A percentile compares a stretch with the other conserved stretches of the same genome.
phyloP scores from a whole-genome alignment of 768 basidiomycete species.

The Kwoniella mangroviensis region DNA sequence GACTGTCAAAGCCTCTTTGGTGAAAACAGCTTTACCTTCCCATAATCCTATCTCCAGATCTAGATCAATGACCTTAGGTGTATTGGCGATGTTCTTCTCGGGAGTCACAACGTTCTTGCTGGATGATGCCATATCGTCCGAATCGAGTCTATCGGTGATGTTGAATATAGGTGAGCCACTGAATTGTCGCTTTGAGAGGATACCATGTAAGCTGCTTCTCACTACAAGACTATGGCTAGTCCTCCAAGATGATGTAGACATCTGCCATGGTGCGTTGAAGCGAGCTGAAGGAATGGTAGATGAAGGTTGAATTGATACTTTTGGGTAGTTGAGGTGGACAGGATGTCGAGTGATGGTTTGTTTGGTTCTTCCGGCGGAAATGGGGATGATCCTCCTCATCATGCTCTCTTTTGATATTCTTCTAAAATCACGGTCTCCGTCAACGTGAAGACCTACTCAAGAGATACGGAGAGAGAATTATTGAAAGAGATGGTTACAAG shows the following conservation, averaged over 20 bases:
- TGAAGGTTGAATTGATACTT: background rate
- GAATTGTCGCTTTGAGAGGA: background rate
- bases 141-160: background rate
- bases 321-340: background rate
- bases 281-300: too few relatives aligned
- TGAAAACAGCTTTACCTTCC: constrained; percentile 21
- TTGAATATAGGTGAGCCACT: background rate
- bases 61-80: background rate
- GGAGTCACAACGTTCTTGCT: background rate
- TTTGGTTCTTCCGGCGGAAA: background rate
- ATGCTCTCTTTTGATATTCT: background rate
- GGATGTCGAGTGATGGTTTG: background rate
- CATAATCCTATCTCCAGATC: constrained; percentile 19
- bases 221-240: background rate
- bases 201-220: background rate
- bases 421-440: too few relatives aligned
- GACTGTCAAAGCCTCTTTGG: constrained; percentile 1
- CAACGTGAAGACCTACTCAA: background rate
- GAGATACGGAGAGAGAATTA: background rate
- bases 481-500: background rate
- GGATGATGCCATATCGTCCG: background rate
- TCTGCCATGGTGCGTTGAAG: background rate
- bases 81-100: background rate
- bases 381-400: background rate
- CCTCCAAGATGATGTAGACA: background rate